A percentile compares a stretch with the other conserved stretches of the same genome.
phyloP scores from a whole-genome alignment of 331 rosid genomes.

The Rhamnella rubrinervis region DNA sequence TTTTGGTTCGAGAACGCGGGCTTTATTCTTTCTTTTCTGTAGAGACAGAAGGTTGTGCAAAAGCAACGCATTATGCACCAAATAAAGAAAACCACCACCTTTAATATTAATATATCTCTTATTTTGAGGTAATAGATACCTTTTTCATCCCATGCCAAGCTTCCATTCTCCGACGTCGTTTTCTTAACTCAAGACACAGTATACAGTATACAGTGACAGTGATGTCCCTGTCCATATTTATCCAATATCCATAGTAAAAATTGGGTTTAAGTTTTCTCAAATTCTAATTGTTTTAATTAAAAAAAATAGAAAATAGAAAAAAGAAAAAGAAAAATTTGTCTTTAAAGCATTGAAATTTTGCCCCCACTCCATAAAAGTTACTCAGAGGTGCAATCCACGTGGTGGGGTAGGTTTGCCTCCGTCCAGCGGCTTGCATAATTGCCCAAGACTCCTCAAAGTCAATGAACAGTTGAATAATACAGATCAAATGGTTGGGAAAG shows the following conservation, averaged over 20 bases:
- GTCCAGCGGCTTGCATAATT: conserved; percentile 10
- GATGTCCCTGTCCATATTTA: background rate
- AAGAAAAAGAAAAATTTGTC: background rate
- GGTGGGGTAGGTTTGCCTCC: conserved; percentile 42
- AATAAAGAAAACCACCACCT: background rate
- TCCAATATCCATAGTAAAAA: background rate
- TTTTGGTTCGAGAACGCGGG: conserved; percentile 45
- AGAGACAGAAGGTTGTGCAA: background rate
- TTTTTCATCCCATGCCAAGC: background rate
- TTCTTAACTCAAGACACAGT: background rate
- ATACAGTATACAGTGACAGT: background rate
- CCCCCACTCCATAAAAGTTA: conserved; percentile 22
- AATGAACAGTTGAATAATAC: too few relatives aligned
- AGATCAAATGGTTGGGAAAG: background rate
- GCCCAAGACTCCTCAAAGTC: background rate
- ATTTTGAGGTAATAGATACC: conserved; percentile 26
- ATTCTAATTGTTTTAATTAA: background rate
- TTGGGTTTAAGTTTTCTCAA: background rate
- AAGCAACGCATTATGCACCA: background rate
- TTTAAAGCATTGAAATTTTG: conserved; percentile 1
- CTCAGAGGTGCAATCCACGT: conserved; percentile 36
- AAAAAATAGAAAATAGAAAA: background rate
- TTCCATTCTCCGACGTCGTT: background rate
- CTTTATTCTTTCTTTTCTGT: background rate
- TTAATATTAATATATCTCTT: conserved; percentile 10